phyloP scores from a whole-genome alignment of 2,329 filamentous ascomycete species.

The Neophaeococcomyces aloes region DNA sequence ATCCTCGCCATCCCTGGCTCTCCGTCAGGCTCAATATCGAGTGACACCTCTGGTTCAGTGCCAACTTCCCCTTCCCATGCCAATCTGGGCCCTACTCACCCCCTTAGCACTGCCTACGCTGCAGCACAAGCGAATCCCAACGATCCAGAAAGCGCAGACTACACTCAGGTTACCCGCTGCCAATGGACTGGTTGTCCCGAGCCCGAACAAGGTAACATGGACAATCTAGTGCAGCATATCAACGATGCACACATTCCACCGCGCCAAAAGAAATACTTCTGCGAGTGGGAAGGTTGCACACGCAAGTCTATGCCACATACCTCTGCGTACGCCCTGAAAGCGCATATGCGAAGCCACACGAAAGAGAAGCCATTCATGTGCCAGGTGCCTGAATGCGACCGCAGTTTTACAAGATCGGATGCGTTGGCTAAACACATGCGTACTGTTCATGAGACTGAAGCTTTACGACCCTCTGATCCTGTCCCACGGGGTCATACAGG shows the following conservation, averaged over 20 bases:
- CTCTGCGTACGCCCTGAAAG: conserved; percentile 88
- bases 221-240: conserved; percentile 68
- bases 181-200: conserved; percentile 65
- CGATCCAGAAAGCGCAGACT: conserved; percentile 20
- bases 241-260: conserved; percentile 91
- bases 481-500: conserved; percentile 32
- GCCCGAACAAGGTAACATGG: conserved; percentile 68
- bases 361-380: conserved; percentile 98
- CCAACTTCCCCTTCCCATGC: conserved; percentile 60
- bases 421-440: conserved; percentile 97
- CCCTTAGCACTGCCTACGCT: conserved; percentile 20
- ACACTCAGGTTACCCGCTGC: conserved; percentile 59
- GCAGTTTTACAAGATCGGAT: conserved; percentile 90
- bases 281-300: conserved; percentile 86
- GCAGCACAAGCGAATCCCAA: conserved; percentile 26
- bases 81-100: conserved; percentile 38
- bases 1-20: conserved; percentile 28
- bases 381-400: conserved; percentile 89
- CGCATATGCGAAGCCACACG: conserved; percentile 96
- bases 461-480: conserved; percentile 57
- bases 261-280: conserved; percentile 93
- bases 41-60: conserved; percentile 79
- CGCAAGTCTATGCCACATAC: conserved; percentile 86
- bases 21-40: conserved; percentile 64
- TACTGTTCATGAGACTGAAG: conserved; percentile 95